phyloP scores from a whole-genome alignment of 805 yeast species.

The Suhomyces emberorum region DNA sequence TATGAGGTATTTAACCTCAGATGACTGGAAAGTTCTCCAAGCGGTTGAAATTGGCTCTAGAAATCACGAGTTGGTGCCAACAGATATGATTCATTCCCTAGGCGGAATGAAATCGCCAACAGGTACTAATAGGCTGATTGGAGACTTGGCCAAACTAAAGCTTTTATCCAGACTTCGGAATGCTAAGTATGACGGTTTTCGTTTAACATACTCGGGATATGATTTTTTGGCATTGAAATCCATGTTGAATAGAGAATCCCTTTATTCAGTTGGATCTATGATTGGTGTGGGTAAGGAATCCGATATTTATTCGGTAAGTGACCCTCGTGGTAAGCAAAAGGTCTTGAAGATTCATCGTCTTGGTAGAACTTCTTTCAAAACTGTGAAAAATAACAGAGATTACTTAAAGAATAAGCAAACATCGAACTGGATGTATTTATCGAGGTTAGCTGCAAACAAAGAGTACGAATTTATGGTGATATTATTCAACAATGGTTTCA shows the following conservation, averaged over 20 bases:
- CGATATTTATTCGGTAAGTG: constrained; percentile 83
- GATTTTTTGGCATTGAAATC: constrained; percentile 90
- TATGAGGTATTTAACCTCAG: constrained; percentile 88
- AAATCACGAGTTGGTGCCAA: constrained; percentile 94
- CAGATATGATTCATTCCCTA: constrained; percentile 72
- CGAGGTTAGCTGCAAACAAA: constrained; percentile 86
- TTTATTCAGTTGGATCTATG: constrained; percentile 77
- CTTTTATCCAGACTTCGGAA: constrained; percentile 76
- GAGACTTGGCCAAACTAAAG: constrained; percentile 83
- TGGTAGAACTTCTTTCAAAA: constrained; percentile 90
- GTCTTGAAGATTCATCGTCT: constrained; percentile 89
- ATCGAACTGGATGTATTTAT: constrained; percentile 88
- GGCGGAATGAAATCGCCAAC: constrained; percentile 75
- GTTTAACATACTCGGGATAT: constrained; percentile 83
- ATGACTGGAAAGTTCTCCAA: constrained; percentile 83
- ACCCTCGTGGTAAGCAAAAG: constrained; percentile 55
- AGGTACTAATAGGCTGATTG: constrained; percentile 72
- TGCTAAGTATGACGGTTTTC: constrained; percentile 93
- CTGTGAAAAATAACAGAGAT: constrained; percentile 92
- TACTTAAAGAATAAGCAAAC: constrained; percentile 74
- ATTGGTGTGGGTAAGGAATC: constrained; percentile 98
- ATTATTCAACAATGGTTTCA: constrained; percentile 69
- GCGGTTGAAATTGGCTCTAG: constrained; percentile 90
- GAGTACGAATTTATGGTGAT: constrained; percentile 87
- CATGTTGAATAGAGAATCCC: constrained; percentile 67